A percentile compares a stretch with the other conserved stretches of the same genome.
phyloP scores from a whole-genome alignment of 108 stramenopile genomes.

The Cyclotella kingstonii region DNA sequence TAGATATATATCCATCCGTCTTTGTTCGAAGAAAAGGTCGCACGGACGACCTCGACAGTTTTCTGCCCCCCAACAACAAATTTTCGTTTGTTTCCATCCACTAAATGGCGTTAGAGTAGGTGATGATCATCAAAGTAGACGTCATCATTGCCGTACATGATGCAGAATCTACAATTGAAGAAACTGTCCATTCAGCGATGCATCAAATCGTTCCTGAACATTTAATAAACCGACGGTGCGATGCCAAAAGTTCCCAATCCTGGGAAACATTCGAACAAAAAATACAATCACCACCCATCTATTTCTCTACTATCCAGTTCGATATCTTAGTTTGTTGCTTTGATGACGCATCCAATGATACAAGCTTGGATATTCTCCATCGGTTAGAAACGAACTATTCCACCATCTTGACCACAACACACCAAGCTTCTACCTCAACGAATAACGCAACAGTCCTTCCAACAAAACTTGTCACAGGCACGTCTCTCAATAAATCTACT shows the following conservation, averaged over 20 bases:
- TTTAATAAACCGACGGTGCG: constrained; percentile 2
- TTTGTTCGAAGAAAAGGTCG: too few species aligned
- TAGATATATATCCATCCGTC: too few species aligned
- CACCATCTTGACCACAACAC: neutral
- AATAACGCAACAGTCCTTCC: constrained; percentile 2
- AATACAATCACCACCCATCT: too few species aligned
- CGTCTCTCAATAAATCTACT: constrained; percentile 25
- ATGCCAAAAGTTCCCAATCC: neutral
- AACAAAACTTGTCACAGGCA: constrained; percentile 37
- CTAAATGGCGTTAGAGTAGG: too few species aligned
- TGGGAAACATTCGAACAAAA: neutral
- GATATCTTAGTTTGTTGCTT: constrained; percentile 71
- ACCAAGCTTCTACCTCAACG: neutral
- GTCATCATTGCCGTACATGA: constrained; percentile 83
- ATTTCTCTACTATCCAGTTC: constrained; percentile 23
- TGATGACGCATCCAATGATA: constrained; percentile 78
- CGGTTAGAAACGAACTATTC: constrained; percentile 21
- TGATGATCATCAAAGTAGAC: constrained; percentile 50
- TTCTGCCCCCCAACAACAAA: too few species aligned
- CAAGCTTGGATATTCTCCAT: constrained; percentile 48
- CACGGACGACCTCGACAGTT: too few species aligned
- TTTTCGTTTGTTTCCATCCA: too few species aligned
- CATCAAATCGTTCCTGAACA: constrained; percentile 56
- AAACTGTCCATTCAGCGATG: constrained; percentile 68
- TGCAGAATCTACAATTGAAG: constrained; percentile 64